Evolutionary conservation across 2,329 filamentous ascomycete genomes (phyloP), one percentile per base, ranked within the genome.

Genomic region (Didymella sp.): DNA sequence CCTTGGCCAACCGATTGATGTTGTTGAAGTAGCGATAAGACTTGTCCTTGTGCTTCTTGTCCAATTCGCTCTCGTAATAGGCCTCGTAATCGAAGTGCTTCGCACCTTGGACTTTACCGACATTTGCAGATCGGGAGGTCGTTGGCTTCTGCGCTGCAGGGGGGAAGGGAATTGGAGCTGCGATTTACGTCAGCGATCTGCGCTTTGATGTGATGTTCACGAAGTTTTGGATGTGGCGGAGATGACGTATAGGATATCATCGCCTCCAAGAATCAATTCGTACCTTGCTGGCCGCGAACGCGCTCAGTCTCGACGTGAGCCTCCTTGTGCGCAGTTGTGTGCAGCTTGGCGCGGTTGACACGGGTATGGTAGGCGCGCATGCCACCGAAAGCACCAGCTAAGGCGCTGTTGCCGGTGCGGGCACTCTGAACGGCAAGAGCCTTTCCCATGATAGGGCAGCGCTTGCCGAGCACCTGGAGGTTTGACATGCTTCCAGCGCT

Each of bases 1-100:
- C 92, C 80, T 95, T 91, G 65, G 95, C 95, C 59, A 99, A 84
- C 31, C 95, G 92, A 75, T 99, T 99, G 87, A 99, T 99, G 83
- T 99, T 99, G 85, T 99, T 99, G 84, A 99, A 99, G 82, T 98
- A 98, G 73, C 95, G 91, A 82, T 99, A 99, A 49, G 93, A 97
- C 82, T 97, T 98, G 84, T 99, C 95, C 84, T 96, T 93, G 85
- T 96, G 95, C 82, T 99, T 99, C 86, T 97, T 98, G 70, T 97
- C 92, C 67, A 99, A 80, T 77, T 99, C 94, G 60, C 81, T 81
- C 64, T 88, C 81, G 80, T 98, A 99, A 79, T 97, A 99, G 43
- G 77, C 85, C 71, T 96, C 88, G 73, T 99, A 99, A 78, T 98
- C 85, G 78, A 97, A 99, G 71, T 88, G 91, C 31, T 77, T 73